Conservation (phyloP, 2,329 filamentous ascomycete genomes). For the Scolecobasidium constrictum region DNA sequence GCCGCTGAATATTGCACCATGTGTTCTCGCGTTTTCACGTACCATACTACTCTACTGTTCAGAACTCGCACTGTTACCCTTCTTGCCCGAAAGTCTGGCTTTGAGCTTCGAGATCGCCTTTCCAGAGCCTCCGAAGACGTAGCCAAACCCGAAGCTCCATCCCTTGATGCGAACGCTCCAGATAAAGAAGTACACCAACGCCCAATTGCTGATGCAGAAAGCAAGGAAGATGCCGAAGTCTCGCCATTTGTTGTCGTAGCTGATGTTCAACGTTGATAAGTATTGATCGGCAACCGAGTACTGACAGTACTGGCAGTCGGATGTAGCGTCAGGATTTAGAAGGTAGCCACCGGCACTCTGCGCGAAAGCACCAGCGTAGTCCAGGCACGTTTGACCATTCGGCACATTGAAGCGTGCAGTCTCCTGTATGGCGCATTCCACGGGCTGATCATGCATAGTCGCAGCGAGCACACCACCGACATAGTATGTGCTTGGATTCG, state of each 20-base stretch:
- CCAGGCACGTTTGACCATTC: conserved; percentile 26
- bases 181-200: conserved; percentile 65
- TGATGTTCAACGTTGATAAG: conserved; percentile 35
- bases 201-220: conserved; percentile 49
- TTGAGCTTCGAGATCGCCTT: not conserved
- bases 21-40: no score
- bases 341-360: conserved; percentile 51
- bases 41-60: no score
- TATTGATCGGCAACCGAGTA: conserved; percentile 58
- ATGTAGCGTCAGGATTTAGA: conserved; percentile 46
- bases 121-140: not conserved
- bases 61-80: no score
- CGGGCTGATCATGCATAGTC: conserved; percentile 32
- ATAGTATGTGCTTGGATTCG: conserved; percentile 58
- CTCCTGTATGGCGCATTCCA: conserved; percentile 37
- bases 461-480: conserved; percentile 28
- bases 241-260: conserved; percentile 37
- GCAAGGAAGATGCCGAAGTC: conserved; percentile 45
- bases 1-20: no score
- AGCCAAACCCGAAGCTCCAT: conserved; percentile 59
- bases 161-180: conserved; percentile 60
- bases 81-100: not conserved
- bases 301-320: conserved; percentile 60
- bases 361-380: conserved; percentile 27
- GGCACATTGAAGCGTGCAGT: conserved; percentile 30